Base-by-base conservation (phyloP, 805 yeast genomes). In the Starmera quercuum region DNA sequence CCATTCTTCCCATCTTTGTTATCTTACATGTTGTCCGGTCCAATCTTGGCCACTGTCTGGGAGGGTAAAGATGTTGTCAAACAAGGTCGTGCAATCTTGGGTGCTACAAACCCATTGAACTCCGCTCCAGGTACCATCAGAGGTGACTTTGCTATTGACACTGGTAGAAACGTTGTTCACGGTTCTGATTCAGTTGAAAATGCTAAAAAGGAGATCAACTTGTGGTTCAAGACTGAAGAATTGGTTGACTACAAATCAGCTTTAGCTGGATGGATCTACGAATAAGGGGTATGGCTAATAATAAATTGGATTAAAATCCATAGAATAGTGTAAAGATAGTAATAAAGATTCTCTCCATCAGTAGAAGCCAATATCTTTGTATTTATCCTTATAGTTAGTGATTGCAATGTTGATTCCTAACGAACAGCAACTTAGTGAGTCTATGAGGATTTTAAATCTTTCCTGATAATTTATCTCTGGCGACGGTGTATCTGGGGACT, bases 91-190 rank as follows among this genome's bases (percentile, higher is more conserved):
- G 80, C 75, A 57, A 80, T 92, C 64, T 79, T 92, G 58, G 99
- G 99, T 71, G 97, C 98, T 54, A 92, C 98, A 68, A 90, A 92
- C 84, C 98, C 99, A 63, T 75, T 82, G 63, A 79, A 76, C 55
- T 84, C 96, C 54, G 90, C 95, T 51, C 97, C 97, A 67, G 99
- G 99, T 68, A 92, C 99, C 70, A 92, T 92, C 77, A 87, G 99
- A 76, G 97, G 95, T 66, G 99, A 92, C 73, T 92, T 69, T 54
- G 98, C 97, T 64, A 71, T 92, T 56, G 98, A 92, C 71, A 86
- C 84, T 78, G 98, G 99, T 64, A 87, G 99, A 82, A 92, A 92
- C 78, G 95, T 92, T 59, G 75, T 83, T 65, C 99, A 92, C 78
- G 98, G 98, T 67, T 90, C 97, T 52, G 99, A 92, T 78, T 87